phyloP scores from a whole-genome alignment of 495 filamentous ascomycete genomes.

The Clohesyomyces aquaticus region DNA sequence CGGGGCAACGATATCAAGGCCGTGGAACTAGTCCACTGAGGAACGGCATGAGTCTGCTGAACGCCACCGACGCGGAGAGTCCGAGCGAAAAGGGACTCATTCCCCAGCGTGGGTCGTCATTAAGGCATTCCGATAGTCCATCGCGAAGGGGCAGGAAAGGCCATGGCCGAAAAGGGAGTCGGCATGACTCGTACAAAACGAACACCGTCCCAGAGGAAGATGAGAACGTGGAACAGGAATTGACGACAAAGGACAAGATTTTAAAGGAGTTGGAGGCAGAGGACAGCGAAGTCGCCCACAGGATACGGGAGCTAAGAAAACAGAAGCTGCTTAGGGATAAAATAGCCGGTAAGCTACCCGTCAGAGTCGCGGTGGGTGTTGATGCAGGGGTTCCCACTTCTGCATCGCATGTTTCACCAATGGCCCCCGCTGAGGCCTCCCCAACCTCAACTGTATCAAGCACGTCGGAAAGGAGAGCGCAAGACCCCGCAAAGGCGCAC shows the following conservation, averaged over 20 bases:
- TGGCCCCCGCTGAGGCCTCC: slow-evolving; percentile 31
- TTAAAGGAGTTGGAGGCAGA: slow-evolving; percentile 36
- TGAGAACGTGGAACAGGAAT: slow-evolving; percentile 27
- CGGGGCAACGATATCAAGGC: slow-evolving; percentile 15
- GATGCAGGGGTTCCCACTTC: slow-evolving; percentile 39
- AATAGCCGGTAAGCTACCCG: slow-evolving; percentile 40
- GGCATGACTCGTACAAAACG: slow-evolving; percentile 41
- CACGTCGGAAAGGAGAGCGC: slow-evolving; percentile 37
- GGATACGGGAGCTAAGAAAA: slow-evolving; percentile 34
- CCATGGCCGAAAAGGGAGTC: slow-evolving; percentile 29
- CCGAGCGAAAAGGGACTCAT: slow-evolving; percentile 34
- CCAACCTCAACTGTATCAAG: slow-evolving; percentile 43
- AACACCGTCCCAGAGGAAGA: slow-evolving; percentile 42
- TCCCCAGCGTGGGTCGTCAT: slow-evolving; percentile 37
- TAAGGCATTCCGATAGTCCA: slow-evolving; percentile 40
- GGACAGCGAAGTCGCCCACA: slow-evolving; percentile 38
- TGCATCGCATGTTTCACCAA: slow-evolving; percentile 36
- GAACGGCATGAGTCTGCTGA: slow-evolving; percentile 25
- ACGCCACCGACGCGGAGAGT: slow-evolving; percentile 19
- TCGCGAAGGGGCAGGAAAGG: slow-evolving; percentile 32
- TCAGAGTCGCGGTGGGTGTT: slow-evolving; percentile 16
- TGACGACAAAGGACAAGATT: slow-evolving; percentile 33
- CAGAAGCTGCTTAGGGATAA: slow-evolving; percentile 39
- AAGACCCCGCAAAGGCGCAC: slow-evolving; percentile 45
- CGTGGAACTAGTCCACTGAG: slow-evolving; percentile 31